Conservation (phyloP, 805 yeast species). For the Starmera dryadoides region DNA sequence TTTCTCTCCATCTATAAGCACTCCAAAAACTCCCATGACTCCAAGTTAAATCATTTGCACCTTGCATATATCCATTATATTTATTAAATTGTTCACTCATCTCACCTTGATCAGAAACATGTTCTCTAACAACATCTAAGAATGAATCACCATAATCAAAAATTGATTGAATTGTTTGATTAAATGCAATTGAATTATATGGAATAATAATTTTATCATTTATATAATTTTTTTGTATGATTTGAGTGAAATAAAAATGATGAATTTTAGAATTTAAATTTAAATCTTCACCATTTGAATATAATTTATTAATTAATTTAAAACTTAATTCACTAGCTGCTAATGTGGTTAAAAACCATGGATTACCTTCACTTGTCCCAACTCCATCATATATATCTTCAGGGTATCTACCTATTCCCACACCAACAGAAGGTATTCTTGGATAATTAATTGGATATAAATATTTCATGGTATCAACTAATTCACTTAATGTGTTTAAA, state of each 20-base stretch:
- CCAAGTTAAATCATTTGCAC: conserved; percentile 88
- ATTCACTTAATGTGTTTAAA: conserved; percentile 53
- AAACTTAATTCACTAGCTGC: conserved; percentile 60
- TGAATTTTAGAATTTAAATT: conserved; percentile 24
- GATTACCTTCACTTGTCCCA: conserved; percentile 73
- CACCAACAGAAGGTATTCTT: conserved; percentile 33
- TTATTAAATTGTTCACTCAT: conserved; percentile 88
- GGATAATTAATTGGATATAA: conserved; percentile 73
- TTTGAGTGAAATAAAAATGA: conserved; percentile 24
- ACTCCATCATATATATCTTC: conserved; percentile 84
- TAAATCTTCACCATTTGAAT: conserved; percentile 34
- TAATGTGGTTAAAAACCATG: conserved; percentile 83
- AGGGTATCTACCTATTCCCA: conserved; percentile 86
- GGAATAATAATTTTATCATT: conserved; percentile 14
- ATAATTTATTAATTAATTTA: conserved; percentile 41
- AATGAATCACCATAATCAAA: conserved; percentile 62
- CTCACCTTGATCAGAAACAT: conserved; percentile 57
- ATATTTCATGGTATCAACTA: conserved; percentile 61
- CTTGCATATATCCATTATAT: conserved; percentile 77
- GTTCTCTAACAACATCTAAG: conserved; percentile 48
- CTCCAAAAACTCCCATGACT: conserved; percentile 74
- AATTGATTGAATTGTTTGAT: conserved; percentile 36
- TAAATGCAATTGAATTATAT: conserved; percentile 33
- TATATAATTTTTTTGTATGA: conserved; percentile 11
- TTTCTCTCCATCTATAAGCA: conserved; percentile 57